These are phyloP conservation scores for Eucalyptus erythrocorys DNA, from an alignment of 345 rosid genomes.

Conservation along the genomic window DNA sequence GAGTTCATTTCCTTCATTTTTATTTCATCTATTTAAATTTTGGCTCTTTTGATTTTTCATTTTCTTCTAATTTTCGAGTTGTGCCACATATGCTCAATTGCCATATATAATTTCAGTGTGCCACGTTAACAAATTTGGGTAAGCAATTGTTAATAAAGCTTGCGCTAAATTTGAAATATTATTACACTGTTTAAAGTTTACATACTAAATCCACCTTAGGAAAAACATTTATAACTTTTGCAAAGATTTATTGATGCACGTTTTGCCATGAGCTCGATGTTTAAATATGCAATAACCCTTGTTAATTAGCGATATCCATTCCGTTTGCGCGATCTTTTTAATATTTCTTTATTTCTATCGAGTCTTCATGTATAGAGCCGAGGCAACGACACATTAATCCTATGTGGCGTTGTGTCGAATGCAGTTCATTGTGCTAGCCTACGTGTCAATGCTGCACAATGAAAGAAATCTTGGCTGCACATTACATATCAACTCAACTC, in stretches of 20 bases:
- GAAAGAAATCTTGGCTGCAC: not conserved
- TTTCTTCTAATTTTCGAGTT: not conserved
- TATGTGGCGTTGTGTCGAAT: not conserved
- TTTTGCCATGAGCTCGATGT: fast-evolving
- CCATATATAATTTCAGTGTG: fast-evolving
- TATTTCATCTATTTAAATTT: not conserved
- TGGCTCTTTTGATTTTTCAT: not conserved
- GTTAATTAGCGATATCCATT: not conserved
- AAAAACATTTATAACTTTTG: too few species aligned
- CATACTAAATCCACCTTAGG: not conserved
- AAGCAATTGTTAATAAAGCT: not conserved
- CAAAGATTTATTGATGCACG: not conserved
- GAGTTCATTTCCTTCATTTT: not conserved
- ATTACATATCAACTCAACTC: too few species aligned
- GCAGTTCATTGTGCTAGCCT: fast-evolving
- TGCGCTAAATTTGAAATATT: too few species aligned
- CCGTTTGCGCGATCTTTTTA: too few species aligned
- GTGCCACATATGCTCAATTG: not conserved
- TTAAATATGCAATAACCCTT: not conserved
- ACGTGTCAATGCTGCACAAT: not conserved
- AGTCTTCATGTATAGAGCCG: not conserved
- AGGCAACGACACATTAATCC: not conserved
- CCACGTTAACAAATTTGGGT: not conserved
- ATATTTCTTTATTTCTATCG: too few species aligned
- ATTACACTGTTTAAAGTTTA: not conserved